Evolutionary conservation across 108 stramenopile species (phyloP), one percentile per base, ranked within the genome.

Genomic region (Skeletonema tropicum): DNA sequence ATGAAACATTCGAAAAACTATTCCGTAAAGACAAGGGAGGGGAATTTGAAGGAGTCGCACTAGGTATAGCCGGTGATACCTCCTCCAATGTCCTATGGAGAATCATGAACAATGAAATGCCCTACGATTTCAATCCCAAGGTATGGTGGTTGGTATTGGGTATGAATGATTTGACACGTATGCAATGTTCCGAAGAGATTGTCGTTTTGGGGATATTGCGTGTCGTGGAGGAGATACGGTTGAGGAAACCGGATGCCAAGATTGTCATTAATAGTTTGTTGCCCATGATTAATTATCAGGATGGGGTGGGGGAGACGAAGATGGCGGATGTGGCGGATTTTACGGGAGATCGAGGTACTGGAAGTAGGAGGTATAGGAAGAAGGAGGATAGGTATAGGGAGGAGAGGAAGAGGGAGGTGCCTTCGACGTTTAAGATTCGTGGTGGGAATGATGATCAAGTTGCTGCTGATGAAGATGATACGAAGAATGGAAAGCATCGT

Each of bases 81-180:
- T 64, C 84, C 2, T 58, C 71, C 45, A 85, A 85, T 61, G 80
- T 85, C 48, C 71, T 85, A 14, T 85, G 84, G 84, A 45, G 84
- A 33, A 58, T 85, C 41, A 70, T 81, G 60, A 64, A 85, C 67
- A 72, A 80, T 46, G 84, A 85, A 80, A 78, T 85, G 80, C 89
- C 94, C 0, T 57, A 79, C 11, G 87, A 77, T 39, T 92, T 95
- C 71, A 87, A 90, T 55, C 94, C 94, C 3, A 85, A 86, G 70
- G 79, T 95, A 39, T 95, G 92, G 92, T 95, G 94, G 94, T 55
- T 95, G 10, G 71, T 79, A 23, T 49, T 95, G 14, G 94, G 94
- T n/a, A 80, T 91, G 85, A 95, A 95, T 71, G 94, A 95, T 72
- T 60, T 95, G 19, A 88, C 80, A 14, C 76, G 89, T 19, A 84